Percentiles rank a stretch among this genome's conserved stretches.
phyloP scores from a whole-genome alignment of 2,329 filamentous ascomycete genomes.

The Akanthomyces uredinophilus region DNA sequence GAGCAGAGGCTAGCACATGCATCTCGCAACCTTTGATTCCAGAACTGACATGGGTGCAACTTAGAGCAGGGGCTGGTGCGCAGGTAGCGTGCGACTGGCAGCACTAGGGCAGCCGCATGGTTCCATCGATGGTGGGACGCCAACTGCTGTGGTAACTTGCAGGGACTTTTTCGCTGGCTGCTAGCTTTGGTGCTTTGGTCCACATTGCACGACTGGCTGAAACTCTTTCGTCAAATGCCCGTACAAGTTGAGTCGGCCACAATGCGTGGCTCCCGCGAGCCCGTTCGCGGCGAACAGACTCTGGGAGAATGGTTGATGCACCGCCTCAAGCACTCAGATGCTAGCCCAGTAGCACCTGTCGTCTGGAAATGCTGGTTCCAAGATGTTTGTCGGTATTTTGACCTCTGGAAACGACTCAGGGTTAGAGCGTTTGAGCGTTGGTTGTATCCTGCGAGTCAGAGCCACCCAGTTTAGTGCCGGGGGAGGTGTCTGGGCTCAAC shows the following conservation, averaged over 20 bases:
- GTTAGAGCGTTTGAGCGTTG: too few species aligned
- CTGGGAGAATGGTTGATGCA: not conserved
- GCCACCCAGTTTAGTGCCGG: not conserved
- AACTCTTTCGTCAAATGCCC: constrained; percentile 4
- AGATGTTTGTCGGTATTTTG: not conserved
- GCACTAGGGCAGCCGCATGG: constrained; percentile 5
- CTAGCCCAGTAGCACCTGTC: too few species aligned
- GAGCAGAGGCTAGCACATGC: not conserved
- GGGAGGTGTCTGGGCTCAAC: not conserved
- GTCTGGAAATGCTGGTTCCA: not conserved
- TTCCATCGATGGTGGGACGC: constrained; percentile 8
- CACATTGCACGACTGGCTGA: constrained; percentile 7
- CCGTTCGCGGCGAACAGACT: not conserved
- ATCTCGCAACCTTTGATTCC: not conserved
- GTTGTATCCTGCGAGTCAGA: not conserved
- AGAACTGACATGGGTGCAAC: not conserved
- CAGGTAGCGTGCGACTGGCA: not conserved
- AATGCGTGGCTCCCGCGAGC: not conserved
- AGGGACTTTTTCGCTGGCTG: not conserved
- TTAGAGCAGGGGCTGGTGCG: not conserved
- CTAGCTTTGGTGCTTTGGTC: not conserved
- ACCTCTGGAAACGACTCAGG: not conserved
- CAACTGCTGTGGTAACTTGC: not conserved
- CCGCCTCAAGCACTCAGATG: not conserved
- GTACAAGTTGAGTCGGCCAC: not conserved